A percentile compares a stretch with the other conserved stretches of the same genome.
Conservation (phyloP, 345 rosid genomes). For the Stellera chamaejasme region DNA sequence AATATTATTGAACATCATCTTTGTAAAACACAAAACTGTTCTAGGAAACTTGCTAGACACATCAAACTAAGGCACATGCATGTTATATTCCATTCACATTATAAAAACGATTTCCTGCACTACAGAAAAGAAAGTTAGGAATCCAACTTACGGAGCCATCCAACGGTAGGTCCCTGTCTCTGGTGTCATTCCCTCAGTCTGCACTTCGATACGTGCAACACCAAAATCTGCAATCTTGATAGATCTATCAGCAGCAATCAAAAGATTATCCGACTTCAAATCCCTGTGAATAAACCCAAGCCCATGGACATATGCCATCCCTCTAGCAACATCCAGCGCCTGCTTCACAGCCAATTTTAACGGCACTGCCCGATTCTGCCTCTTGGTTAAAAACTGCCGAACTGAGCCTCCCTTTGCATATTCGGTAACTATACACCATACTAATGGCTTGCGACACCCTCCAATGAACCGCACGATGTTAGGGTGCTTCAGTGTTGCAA, state of each 20-base stretch:
- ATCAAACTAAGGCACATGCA: background rate
- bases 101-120: background rate
- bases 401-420: constrained; percentile 45
- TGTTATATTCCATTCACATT: no score
- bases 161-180: constrained; percentile 59
- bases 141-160: constrained; percentile 51
- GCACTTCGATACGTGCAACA: constrained; percentile 44
- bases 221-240: constrained; percentile 52
- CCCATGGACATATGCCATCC: constrained; percentile 45
- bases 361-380: constrained; percentile 35
- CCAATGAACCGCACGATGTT: constrained; percentile 49
- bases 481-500: constrained; percentile 42
- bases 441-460: constrained; percentile 35
- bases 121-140: constrained; percentile 3
- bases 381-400: constrained; percentile 34
- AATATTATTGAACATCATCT: no score
- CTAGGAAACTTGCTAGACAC: background rate
- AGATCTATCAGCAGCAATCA: constrained; percentile 40
- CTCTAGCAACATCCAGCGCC: constrained; percentile 44
- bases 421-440: constrained; percentile 49
- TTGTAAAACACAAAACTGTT: no score
- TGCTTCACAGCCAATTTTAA: constrained; percentile 44
- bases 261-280: constrained; percentile 43
- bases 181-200: constrained; percentile 51
- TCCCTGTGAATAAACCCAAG: constrained; percentile 46